Percentiles rank a stretch among this genome's conserved stretches.
Conservation (phyloP, 768 basidiomycete genomes). For the Heimioporus sp. region DNA sequence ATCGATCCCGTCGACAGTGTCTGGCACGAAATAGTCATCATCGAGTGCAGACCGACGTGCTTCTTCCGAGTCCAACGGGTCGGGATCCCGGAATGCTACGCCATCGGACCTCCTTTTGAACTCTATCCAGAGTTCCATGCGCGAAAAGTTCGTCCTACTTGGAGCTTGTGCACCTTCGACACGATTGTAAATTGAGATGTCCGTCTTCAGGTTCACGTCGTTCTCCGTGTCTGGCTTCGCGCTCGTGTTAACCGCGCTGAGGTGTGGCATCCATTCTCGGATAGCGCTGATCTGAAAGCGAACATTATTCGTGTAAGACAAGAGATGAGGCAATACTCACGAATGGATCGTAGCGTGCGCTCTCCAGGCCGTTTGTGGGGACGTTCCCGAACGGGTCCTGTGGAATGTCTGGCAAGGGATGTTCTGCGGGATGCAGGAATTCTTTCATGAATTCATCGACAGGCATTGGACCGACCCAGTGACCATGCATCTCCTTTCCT, state of each 20-base stretch:
- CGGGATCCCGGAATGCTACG: background rate
- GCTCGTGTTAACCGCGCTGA: background rate
- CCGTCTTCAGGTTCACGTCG: background rate
- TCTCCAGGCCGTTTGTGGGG: background rate
- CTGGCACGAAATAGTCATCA: background rate
- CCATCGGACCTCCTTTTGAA: background rate
- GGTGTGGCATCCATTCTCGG: background rate
- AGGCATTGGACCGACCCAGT: too few relatives aligned
- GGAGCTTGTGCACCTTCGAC: background rate
- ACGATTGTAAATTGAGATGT: background rate
- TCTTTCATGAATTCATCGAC: too few relatives aligned
- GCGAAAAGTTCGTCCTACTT: background rate
- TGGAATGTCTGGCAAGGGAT: too few relatives aligned
- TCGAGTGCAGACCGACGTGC: background rate
- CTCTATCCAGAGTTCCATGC: background rate
- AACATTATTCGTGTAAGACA: background rate
- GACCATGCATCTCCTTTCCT: too few relatives aligned
- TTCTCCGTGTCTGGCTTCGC: background rate
- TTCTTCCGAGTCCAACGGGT: background rate
- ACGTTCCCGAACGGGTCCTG: background rate
- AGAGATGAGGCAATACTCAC: background rate
- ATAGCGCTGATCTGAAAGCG: background rate
- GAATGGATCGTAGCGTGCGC: background rate
- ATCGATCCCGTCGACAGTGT: background rate
- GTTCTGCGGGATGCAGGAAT: too few relatives aligned